Conservation (phyloP, 2,329 filamentous ascomycete genomes). For the Trichophaea hybrida region DNA sequence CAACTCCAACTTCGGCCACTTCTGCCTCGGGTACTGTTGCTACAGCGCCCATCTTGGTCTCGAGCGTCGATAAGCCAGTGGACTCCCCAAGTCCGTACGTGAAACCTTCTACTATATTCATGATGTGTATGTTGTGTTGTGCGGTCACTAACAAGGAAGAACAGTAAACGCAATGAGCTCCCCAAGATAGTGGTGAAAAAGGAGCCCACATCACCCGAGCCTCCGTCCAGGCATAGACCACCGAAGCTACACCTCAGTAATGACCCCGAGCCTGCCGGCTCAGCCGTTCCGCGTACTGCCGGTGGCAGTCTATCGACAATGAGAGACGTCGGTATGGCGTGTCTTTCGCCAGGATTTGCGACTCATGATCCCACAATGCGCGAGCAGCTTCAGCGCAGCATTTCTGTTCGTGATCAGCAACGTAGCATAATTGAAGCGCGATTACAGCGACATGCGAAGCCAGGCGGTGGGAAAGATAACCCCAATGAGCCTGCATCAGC, state of each 20-base stretch:
- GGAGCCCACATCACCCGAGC: slow-evolving; percentile 76
- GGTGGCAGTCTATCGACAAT: slow-evolving; percentile 52
- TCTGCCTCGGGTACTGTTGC: slow-evolving; percentile 14
- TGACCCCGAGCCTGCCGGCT: slow-evolving; percentile 36
- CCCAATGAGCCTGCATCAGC: slow-evolving; percentile 31
- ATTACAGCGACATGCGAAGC: slow-evolving; percentile 56
- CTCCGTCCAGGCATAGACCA: slow-evolving; percentile 57
- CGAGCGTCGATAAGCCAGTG: background rate
- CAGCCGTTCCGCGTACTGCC: slow-evolving; percentile 49
- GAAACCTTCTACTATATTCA: slow-evolving; percentile 19
- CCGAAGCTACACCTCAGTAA: slow-evolving; percentile 65
- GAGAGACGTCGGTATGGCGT: slow-evolving; percentile 85
- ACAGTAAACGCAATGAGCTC: slow-evolving; percentile 38
- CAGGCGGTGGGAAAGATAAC: slow-evolving; percentile 37
- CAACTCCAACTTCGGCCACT: slow-evolving; percentile 11
- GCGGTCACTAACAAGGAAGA: slow-evolving; percentile 33
- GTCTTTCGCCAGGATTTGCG: slow-evolving; percentile 86
- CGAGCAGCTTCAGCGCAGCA: slow-evolving; percentile 83
- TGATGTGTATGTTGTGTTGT: slow-evolving; percentile 9
- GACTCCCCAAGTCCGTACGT: slow-evolving; percentile 1
- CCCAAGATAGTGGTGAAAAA: slow-evolving; percentile 93
- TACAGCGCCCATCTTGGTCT: background rate
- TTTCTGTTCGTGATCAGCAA: slow-evolving; percentile 87
- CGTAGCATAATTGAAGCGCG: slow-evolving; percentile 86
- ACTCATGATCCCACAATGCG: slow-evolving; percentile 95